A percentile compares a stretch with the other conserved stretches of the same genome.
Evolutionary conservation across 2,329 filamentous ascomycete species (phyloP).

Genomic region (Cytospora piceae): DNA sequence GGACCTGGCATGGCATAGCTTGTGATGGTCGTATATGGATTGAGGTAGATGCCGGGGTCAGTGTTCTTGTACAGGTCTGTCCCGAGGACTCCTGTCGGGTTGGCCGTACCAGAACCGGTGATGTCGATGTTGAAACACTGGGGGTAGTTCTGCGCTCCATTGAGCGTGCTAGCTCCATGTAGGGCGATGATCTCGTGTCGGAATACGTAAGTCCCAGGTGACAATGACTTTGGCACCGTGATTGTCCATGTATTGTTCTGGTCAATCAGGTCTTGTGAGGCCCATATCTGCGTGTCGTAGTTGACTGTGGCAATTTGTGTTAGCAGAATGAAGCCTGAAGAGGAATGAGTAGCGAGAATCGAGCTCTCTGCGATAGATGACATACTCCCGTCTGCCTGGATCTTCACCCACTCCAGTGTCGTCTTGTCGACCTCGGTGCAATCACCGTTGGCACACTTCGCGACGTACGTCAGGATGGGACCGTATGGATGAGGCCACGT

Average conservation of each 20-base stretch:
- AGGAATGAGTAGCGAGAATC: no score
- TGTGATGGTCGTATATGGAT: constrained; percentile 33
- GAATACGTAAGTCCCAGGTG: constrained; percentile 49
- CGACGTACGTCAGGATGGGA: constrained; percentile 39
- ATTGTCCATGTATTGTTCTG: constrained; percentile 52
- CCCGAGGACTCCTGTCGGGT: constrained; percentile 36
- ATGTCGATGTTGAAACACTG: constrained; percentile 53
- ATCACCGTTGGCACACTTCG: constrained; percentile 31
- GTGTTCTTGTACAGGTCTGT: constrained; percentile 34
- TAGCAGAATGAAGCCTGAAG: neutral
- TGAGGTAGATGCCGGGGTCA: constrained; percentile 38
- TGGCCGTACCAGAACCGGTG: constrained; percentile 42
- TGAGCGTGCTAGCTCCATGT: constrained; percentile 44
- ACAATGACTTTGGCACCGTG: constrained; percentile 41
- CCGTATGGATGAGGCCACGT: constrained; percentile 40
- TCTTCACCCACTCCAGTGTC: constrained; percentile 44
- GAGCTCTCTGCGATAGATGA: neutral
- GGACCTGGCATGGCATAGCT: constrained; percentile 38
- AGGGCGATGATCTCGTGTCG: constrained; percentile 55
- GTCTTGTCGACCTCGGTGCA: constrained; percentile 39
- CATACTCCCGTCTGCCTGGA: constrained; percentile 38
- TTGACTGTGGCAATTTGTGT: neutral
- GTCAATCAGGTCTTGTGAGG: constrained; percentile 47
- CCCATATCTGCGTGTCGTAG: constrained; percentile 39
- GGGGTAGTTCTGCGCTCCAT: constrained; percentile 53